Base-by-base conservation (phyloP, 768 basidiomycete genomes). In the Boletus eberwhitei region DNA sequence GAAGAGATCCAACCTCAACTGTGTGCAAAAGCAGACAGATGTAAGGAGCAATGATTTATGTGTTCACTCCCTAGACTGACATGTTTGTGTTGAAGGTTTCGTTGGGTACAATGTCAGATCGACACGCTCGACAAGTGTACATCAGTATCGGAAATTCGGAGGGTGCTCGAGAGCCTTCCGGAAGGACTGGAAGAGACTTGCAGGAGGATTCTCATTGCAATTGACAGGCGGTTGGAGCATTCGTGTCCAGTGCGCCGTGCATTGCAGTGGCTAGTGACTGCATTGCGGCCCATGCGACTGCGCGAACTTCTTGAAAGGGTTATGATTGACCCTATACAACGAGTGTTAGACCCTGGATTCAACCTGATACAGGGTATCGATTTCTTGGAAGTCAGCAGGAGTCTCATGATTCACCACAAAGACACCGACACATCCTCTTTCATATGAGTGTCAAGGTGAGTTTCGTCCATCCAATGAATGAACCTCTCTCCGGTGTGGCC, bases 101-200 rank as follows among this genome's bases (percentile, higher is more conserved):
- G 58, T 22, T 60, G 58, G 59, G 59, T 60, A 9, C 59, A 60
- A 24, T 57, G 59, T 7, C 59, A 60, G 50, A 61, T 61, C 5
- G 59, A 60, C 42, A 48, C 42, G 1, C 53, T 61, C 2, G 50
- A 48, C 14, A 34, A 36, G 3, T 57, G 54, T 34, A 13, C 31
- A 1, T 45, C 50, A 0, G 22, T 24, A 29, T 24, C n/a, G 0
- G 47, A 49, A 14, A 54, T 64, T 48, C 35, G 49, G 2, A 29
- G 3, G 5, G 53, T 39, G 4, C 55, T 61, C 4, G 11, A 53
- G 12, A 49, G 48, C 19, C 62, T 62, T 14, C 60, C 61, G 1
- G 43, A 41, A 9, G 60, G 64, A 31, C 22, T 65, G 2, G 55
- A 67, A 21, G 65, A 64, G 35, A 67, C 65, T 0, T 62, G 62